Base-by-base conservation (phyloP, 441 rosid species). In the Isatis lusitanica region DNA sequence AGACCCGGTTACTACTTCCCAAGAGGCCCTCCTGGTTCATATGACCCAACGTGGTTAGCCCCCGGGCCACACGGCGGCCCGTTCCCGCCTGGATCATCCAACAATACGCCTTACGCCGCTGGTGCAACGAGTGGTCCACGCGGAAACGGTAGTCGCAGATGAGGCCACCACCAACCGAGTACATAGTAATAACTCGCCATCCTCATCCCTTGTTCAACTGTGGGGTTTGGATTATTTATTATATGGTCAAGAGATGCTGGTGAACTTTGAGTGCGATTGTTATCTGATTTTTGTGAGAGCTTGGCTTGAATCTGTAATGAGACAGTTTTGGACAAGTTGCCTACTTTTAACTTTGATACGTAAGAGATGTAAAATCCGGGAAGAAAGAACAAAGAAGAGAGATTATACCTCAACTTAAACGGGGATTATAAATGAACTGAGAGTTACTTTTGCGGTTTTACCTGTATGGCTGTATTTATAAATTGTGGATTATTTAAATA, bases 121-220 rank as follows among this genome's bases (percentile, higher is more conserved):
- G 86, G 93, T 77, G 86, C 95, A 63, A 85, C 88, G 7, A 80
- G 92, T 12, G 75, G 81, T 67, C 88, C 85, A 31, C 67, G 85
- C 7, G 89, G 88, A 74, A 86, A 87, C 84, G 83, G 83, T 64
- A 81, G 17, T 42, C 77, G 89, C 65, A 86, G 90, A 80, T 90
- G 83, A 88, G 9, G 24, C 73, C 28, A 38, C 55, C 1, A 18
- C 36, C 76, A 42, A 55, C 21, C 12, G 31, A 62, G 75, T 69
- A 75, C 38, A 75, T 69, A 72, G 31, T 6, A 33, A 33, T 42
- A 52, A 58, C 51, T 62, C 48, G 12, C 13, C 42, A 38, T 63
- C 64, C 11, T n/a, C 55, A 15, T 58, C 10, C 4, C 21, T 67
- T 52, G 9, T 67, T 61, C 13, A 60, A 26, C 48, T 18, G 55